Percentiles rank a stretch among this genome's conserved stretches.
phyloP scores from a whole-genome alignment of 2,329 filamentous ascomycete species.

The Pyrenophora seminiperda region DNA sequence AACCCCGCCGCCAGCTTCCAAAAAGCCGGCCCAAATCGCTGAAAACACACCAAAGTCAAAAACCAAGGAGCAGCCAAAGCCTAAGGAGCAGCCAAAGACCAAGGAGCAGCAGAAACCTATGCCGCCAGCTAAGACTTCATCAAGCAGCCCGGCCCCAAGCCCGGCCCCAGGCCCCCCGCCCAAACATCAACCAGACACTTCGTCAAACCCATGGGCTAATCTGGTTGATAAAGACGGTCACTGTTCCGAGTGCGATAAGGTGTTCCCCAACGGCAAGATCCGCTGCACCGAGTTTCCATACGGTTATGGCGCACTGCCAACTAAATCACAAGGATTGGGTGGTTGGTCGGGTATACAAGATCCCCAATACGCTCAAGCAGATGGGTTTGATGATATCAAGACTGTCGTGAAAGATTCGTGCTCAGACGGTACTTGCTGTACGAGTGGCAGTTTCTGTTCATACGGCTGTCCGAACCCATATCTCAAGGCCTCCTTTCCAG shows the following conservation, averaged over 20 bases:
- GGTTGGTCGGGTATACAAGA: constrained; percentile 84
- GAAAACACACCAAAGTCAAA: constrained; percentile 7
- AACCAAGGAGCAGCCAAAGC: background rate
- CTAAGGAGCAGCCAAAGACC: background rate
- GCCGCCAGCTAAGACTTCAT: constrained; percentile 8
- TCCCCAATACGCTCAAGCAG: constrained; percentile 37
- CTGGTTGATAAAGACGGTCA: constrained; percentile 30
- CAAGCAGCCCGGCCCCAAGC: constrained; percentile 8
- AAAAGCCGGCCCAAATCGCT: constrained; percentile 6
- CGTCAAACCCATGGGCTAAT: constrained; percentile 19
- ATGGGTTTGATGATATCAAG: constrained; percentile 61
- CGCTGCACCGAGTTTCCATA: constrained; percentile 76
- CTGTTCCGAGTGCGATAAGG: constrained; percentile 61
- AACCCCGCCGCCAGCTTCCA: constrained; percentile 24
- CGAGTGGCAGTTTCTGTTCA: constrained; percentile 74
- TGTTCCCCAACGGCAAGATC: constrained; percentile 78
- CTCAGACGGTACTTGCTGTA: constrained; percentile 63
- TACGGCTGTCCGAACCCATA: constrained; percentile 92
- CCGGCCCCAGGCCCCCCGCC: constrained; percentile 34
- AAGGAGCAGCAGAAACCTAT: background rate
- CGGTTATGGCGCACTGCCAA: constrained; percentile 75
- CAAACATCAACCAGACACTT: constrained; percentile 22
- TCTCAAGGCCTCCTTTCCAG: constrained; percentile 90
- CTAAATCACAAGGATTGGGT: constrained; percentile 70
- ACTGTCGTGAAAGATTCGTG: constrained; percentile 68